Evolutionary conservation across 2,329 filamentous ascomycete genomes (phyloP), one percentile per base, ranked within the genome.

Genomic region (Pseudogymnoascus destructans): DNA sequence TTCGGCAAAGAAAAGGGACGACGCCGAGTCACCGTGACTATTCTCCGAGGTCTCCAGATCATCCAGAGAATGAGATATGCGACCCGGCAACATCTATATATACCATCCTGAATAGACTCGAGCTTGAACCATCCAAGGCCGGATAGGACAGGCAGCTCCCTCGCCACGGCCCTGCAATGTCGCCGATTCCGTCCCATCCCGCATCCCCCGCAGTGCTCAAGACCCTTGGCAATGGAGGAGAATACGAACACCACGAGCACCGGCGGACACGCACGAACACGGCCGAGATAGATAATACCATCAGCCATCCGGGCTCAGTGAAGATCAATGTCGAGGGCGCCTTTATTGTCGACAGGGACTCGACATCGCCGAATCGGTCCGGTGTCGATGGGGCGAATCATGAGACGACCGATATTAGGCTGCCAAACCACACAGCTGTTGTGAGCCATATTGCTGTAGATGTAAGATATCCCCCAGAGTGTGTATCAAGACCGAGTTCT

Each of bases 381-480:
- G 70, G 72, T 32, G 65, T 68, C 58, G 77, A 74, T 62, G 77
- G 75, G 40, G 72, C 75, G 17, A 71, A 70, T 59, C 80, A 84
- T 70, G 89, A 95, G 70, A 90, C 88, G 59, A 90, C 89, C 69
- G 93, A 96, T 70, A 98, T 98, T 66, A 80, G 93, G n/a, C 76
- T 98, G 60, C 93, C 93, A 25, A 93, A 97, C 72, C 93, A 98
- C 73, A 95, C 89, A 10, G 87, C 87, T 9, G 85, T 95, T 7
- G 92, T 98, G 64, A 96, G 90, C 75, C 93, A 98, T 75, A 89
- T 98, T 65, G 93, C 93, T 57, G 86, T 96, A 61, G 93, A 98
- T 78, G 90, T 95, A 79, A 73, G 86, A 77, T 61, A 57, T 55
- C 60, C 57, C 54, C 60, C 59, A 1, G 23, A 1, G 7, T 11